Base-by-base conservation (phyloP, 805 yeast genomes). In the Nakazawaea sp. region DNA sequence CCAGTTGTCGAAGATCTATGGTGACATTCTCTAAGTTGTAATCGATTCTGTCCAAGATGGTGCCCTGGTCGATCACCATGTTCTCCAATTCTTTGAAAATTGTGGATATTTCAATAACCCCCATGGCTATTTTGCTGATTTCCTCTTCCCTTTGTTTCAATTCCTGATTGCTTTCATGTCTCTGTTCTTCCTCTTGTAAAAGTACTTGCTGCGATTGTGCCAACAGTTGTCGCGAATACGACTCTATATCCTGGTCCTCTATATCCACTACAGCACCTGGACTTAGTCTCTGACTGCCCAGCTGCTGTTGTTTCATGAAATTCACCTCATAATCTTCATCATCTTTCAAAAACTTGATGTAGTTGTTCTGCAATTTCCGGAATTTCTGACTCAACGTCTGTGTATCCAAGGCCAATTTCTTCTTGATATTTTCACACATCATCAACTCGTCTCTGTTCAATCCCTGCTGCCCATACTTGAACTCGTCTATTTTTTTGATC, bases 61-160 rank as follows among this genome's bases (percentile, higher is more conserved):
- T 86, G 1, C 98, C 98, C 59, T 92, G 98, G 51, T 92, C 97
- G 39, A 92, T 82, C 30, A 92, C 85, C 70, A 92, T 68, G 27
- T 78, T 75, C 51, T 94, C 97, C 73, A 92, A 74, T 52, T 92
- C 97, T 54, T 83, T 82, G 64, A 92, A 92, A 31, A 92, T 90
- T 1, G 90, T 86, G 21, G 94, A 83, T 1, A 92, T 85, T 55
- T 92, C 99, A 28, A 90, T 64, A 31, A 92, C 95, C 35, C 97
- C 96, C 66, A 85, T 86, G 4, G 98, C 97, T 37, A 92, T 70
- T 46, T 82, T 83, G 23, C 83, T 82, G 36, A 92, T 92, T 52
- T 90, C 98, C 36, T 78, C 74, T 52, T 92, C 98, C 37, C 98
- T 68, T 47, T 83, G 86, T 38, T 75, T 71, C 26, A 84, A 56